These are phyloP conservation scores for Trichoderma asperellum DNA, from an alignment of 2,329 filamentous ascomycete genomes.

Conservation along the genomic window DNA sequence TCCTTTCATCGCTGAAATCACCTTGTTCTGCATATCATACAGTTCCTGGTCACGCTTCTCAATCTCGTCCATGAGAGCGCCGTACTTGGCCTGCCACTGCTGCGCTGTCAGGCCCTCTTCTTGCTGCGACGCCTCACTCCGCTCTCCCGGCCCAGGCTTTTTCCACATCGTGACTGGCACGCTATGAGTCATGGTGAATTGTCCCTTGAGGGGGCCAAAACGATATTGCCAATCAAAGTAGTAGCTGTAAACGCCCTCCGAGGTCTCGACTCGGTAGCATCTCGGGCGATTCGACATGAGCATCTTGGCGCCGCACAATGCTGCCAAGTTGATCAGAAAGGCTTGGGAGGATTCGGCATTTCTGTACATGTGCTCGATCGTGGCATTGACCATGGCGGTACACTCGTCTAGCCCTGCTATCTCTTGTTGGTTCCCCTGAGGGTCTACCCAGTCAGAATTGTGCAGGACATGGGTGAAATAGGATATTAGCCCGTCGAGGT, in stretches of 20 bases:
- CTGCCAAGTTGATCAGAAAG: slow-evolving; percentile 63
- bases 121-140: slow-evolving; percentile 22
- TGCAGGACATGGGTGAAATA: slow-evolving; percentile 57
- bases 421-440: slow-evolving; percentile 48
- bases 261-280: slow-evolving; percentile 50
- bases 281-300: slow-evolving; percentile 51
- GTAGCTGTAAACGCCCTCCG: slow-evolving; percentile 51
- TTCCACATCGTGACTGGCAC: slow-evolving; percentile 51
- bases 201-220: slow-evolving; percentile 56
- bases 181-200: slow-evolving; percentile 56
- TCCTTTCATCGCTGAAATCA: slow-evolving; percentile 46
- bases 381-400: slow-evolving; percentile 55
- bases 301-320: slow-evolving; percentile 57
- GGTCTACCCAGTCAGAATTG: slow-evolving; percentile 57
- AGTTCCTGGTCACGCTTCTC: slow-evolving; percentile 61
- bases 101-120: slow-evolving; percentile 39
- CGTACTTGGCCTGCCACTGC: slow-evolving; percentile 58
- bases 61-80: slow-evolving; percentile 62
- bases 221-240: slow-evolving; percentile 59
- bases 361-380: slow-evolving; percentile 57
- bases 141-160: slow-evolving; percentile 35
- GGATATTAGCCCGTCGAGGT: slow-evolving; percentile 60
- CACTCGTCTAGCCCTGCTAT: slow-evolving; percentile 57
- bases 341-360: slow-evolving; percentile 56
- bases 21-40: slow-evolving; percentile 46